Evolutionary conservation across 2,329 filamentous ascomycete genomes (phyloP).

Genomic region (Ceratocystis lukuohia): DNA sequence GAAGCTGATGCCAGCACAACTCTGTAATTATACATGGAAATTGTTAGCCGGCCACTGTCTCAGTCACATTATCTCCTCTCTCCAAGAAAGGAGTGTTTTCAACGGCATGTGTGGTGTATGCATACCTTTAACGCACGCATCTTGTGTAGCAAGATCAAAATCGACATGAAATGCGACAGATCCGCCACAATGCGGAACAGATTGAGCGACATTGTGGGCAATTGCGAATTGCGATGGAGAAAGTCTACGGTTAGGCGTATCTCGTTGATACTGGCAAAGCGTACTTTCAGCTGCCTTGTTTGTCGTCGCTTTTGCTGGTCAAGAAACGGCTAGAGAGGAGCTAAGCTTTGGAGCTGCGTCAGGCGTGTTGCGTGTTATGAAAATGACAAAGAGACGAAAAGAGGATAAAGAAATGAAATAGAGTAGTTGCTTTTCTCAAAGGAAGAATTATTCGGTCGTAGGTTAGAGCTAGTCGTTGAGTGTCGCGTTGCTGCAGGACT

Average conservation of each 20-base stretch:
- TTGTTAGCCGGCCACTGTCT: slow-evolving; percentile 1
- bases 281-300: neutral
- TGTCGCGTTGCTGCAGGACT: neutral
- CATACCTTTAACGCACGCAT: slow-evolving; percentile 39
- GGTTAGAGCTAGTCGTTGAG: neutral
- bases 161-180: slow-evolving; percentile 87
- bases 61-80: neutral
- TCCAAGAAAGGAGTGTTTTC: neutral
- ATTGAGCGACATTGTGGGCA: slow-evolving; percentile 36
- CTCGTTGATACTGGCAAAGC: neutral
- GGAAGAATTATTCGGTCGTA: neutral
- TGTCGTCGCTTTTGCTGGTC: neutral
- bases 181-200: slow-evolving; percentile 53
- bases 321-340: neutral
- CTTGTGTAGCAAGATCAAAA: slow-evolving; percentile 90
- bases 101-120: neutral
- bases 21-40: slow-evolving; percentile 40
- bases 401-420: neutral
- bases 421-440: neutral
- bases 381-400: neutral
- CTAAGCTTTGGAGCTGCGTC: neutral
- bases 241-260: neutral
- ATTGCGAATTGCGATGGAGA: neutral
- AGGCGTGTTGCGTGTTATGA: neutral
- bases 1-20: slow-evolving; percentile 94